phyloP scores from a whole-genome alignment of 108 stramenopile genomes.

The Pelagomonas calceolata region DNA sequence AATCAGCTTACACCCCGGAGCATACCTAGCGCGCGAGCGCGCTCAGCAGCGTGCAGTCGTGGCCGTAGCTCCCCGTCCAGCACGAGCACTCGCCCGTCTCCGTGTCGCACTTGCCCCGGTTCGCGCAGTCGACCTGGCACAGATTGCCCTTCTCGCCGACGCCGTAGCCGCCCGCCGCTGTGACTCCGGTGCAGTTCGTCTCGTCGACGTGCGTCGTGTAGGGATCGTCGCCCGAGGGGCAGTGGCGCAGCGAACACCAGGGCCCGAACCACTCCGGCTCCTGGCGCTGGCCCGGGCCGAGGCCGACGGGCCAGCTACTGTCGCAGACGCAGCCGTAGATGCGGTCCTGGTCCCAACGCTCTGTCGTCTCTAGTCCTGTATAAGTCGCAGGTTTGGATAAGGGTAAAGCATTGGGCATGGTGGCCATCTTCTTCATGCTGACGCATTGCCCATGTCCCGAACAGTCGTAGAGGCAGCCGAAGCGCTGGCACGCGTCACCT shows the following conservation, averaged over 20 bases:
- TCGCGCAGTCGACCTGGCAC: constrained; percentile 27
- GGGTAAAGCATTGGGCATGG: constrained; percentile 31
- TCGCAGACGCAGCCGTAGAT: constrained; percentile 50
- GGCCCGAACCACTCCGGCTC: constrained; percentile 50
- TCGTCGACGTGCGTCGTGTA: constrained; percentile 17
- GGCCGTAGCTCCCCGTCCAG: constrained; percentile 20
- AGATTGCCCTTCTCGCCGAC: constrained; percentile 31
- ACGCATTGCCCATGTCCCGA: constrained; percentile 42
- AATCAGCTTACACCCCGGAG: too few relatives aligned
- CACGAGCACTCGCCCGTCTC: constrained; percentile 26
- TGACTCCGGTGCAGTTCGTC: constrained; percentile 11
- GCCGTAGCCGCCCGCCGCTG: constrained; percentile 10
- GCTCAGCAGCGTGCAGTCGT: constrained; percentile 6
- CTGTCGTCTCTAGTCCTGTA: constrained; percentile 17
- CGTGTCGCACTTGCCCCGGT: constrained; percentile 24
- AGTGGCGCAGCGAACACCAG: constrained; percentile 41
- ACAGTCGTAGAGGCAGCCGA: constrained; percentile 26
- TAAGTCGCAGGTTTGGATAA: constrained; percentile 30
- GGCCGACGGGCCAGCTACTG: constrained; percentile 37
- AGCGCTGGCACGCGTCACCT: constrained; percentile 27
- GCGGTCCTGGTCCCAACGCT: constrained; percentile 44
- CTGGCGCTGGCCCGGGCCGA: constrained; percentile 29
- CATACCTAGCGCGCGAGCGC: neutral
- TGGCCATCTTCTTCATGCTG: constrained; percentile 32
- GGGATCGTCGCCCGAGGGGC: constrained; percentile 47